A percentile compares a stretch with the other conserved stretches of the same genome.
Evolutionary conservation across 2,329 filamentous ascomycete genomes (phyloP).

Genomic region (Diplodia scrobiculata): DNA sequence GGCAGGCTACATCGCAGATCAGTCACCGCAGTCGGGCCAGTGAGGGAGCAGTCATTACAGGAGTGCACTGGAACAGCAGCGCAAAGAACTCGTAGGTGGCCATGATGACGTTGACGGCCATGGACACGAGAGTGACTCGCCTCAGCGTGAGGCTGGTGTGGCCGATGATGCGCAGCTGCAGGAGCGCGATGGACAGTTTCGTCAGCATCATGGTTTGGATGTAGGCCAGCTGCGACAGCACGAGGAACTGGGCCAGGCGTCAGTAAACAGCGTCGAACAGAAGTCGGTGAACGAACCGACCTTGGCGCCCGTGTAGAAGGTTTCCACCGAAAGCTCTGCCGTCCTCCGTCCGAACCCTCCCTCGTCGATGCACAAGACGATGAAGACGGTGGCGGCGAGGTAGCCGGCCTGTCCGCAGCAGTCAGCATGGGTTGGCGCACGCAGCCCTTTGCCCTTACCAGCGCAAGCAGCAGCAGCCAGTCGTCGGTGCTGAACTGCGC

Average conservation of each 20-base stretch:
- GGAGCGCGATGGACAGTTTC: constrained; percentile 15
- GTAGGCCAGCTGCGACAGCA: constrained; percentile 6
- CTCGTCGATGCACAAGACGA: not conserved
- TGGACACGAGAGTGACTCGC: not conserved
- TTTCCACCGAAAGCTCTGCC: constrained; percentile 3
- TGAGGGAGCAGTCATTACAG: not conserved
- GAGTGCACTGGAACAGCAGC: constrained; percentile 16
- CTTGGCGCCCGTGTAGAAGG: not conserved
- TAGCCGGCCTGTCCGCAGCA: not conserved
- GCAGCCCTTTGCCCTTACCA: not conserved
- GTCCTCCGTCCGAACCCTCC: constrained; percentile 8
- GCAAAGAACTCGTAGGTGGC: constrained; percentile 16
- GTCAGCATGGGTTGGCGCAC: not conserved
- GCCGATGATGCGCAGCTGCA: constrained; percentile 25
- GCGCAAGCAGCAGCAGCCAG: not conserved
- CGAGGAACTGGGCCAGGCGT: not conserved
- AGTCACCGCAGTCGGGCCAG: not conserved
- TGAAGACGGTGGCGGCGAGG: not conserved
- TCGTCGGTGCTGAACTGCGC: constrained; percentile 18
- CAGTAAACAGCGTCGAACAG: no score
- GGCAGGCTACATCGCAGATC: not conserved
- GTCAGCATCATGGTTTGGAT: not conserved
- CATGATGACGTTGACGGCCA: constrained; percentile 15
- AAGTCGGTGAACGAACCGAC: not conserved
- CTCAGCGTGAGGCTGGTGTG: not conserved